Percentiles rank a stretch among this genome's conserved stretches.
Conservation (phyloP, 768 basidiomycete species). For the Auriscalpium orientale region DNA sequence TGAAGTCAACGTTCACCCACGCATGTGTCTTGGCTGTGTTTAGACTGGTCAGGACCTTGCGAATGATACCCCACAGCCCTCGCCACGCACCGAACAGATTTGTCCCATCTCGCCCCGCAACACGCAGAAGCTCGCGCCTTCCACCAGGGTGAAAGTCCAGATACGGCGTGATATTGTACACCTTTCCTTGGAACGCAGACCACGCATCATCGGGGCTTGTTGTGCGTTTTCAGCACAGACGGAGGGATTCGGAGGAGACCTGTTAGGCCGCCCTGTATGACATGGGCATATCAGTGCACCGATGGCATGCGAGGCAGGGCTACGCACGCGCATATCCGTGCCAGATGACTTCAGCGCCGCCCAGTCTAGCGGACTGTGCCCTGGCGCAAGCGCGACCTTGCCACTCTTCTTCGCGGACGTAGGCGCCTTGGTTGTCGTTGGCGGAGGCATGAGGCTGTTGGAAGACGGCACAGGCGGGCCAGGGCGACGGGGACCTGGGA, state of each 20-base stretch:
- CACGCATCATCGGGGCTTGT: conserved; percentile 84
- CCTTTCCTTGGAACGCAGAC: conserved; percentile 86
- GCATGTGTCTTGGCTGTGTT: conserved; percentile 77
- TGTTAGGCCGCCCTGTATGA: conserved; percentile 57
- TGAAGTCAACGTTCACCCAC: conserved; percentile 95
- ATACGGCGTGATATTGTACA: conserved; percentile 95
- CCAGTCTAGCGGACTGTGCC: conserved; percentile 92
- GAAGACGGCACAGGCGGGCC: conserved; percentile 24
- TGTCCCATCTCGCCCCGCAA: conserved; percentile 91
- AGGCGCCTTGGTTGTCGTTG: conserved; percentile 56
- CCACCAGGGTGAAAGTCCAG: conserved; percentile 91
- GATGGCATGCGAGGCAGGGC: conserved; percentile 7
- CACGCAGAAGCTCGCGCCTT: conserved; percentile 88
- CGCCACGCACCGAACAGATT: conserved; percentile 76
- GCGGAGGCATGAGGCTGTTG: conserved; percentile 43
- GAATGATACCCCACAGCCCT: background rate
- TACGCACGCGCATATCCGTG: conserved; percentile 62
- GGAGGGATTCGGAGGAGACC: conserved; percentile 60
- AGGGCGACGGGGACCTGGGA: conserved; percentile 26
- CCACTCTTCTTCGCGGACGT: conserved; percentile 43
- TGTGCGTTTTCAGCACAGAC: conserved; percentile 73
- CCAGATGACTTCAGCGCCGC: conserved; percentile 81
- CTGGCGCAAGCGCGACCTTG: conserved; percentile 88
- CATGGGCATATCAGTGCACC: background rate
- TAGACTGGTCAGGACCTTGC: background rate